A percentile compares a stretch with the other conserved stretches of the same genome.
These are phyloP conservation scores for Pachyrhizus erosus DNA, from an alignment of 306 rosid species.

Conservation along the genomic window DNA sequence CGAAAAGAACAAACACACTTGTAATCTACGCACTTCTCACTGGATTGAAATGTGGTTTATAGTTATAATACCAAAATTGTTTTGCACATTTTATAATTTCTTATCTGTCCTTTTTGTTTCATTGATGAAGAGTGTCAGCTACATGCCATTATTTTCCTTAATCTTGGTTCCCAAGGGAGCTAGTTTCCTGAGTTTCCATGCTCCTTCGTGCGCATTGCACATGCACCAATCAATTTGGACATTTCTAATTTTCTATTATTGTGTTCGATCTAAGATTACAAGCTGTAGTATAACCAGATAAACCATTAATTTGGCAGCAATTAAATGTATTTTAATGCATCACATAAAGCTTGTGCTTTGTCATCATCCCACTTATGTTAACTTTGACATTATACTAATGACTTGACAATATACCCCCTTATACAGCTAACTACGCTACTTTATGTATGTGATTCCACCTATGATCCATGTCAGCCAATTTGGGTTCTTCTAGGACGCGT, in stretches of 20 bases:
- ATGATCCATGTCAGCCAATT: constrained; percentile 47
- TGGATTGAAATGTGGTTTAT: not conserved
- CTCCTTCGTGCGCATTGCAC: constrained; percentile 48
- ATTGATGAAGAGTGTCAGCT: constrained; percentile 26
- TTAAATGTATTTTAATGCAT: constrained; percentile 20
- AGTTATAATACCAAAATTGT: not conserved
- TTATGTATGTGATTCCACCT: constrained; percentile 45
- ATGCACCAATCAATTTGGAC: constrained; percentile 45
- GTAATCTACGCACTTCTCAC: constrained; percentile 5
- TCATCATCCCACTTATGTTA: constrained; percentile 45
- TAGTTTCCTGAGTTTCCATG: constrained; percentile 27
- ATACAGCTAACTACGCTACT: constrained; percentile 46
- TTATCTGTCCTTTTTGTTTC: not conserved
- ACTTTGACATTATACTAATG: constrained; percentile 35
- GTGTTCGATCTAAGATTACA: constrained; percentile 44
- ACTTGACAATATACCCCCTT: constrained; percentile 34
- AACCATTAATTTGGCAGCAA: constrained; percentile 36
- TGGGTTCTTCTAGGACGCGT: constrained; percentile 48
- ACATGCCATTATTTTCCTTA: constrained; percentile 29
- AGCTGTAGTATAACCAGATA: constrained; percentile 41
- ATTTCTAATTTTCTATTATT: constrained; percentile 42
- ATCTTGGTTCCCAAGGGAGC: constrained; percentile 37
- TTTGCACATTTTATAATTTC: constrained; percentile 8
- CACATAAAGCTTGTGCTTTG: constrained; percentile 36
- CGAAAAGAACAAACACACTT: constrained; percentile 15